Evolutionary conservation across 371 early-diverging fungal genomes (phyloP).

Genomic region (Rhizopus delemar): DNA sequence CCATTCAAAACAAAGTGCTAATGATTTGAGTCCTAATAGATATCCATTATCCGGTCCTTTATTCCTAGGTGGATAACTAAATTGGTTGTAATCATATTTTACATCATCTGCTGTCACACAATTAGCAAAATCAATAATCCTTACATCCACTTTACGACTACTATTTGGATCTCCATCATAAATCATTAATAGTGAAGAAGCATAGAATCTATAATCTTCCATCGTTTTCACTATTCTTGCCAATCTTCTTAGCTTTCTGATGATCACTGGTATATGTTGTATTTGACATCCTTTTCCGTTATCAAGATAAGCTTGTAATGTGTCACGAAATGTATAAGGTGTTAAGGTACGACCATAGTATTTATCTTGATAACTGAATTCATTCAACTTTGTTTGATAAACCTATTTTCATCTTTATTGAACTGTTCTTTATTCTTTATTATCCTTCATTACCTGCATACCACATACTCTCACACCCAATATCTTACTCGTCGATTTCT

Average conservation of each 20-base stretch:
- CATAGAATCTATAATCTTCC: slow-evolving; percentile 87
- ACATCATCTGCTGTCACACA: slow-evolving; percentile 55
- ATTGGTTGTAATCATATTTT: slow-evolving; percentile 25
- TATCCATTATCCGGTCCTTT: slow-evolving; percentile 75
- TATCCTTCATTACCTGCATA: slow-evolving; percentile 78
- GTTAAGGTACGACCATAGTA: slow-evolving; percentile 90
- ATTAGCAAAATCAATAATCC: slow-evolving; percentile 95
- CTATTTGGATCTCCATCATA: slow-evolving; percentile 42
- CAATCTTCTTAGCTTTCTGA: slow-evolving; percentile 72
- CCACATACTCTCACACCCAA: slow-evolving; percentile 96
- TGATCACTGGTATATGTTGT: slow-evolving; percentile 78
- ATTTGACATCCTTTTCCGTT: slow-evolving; percentile 74
- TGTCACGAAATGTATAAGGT: slow-evolving; percentile 71
- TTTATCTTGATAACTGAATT: slow-evolving; percentile 84
- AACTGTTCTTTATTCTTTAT: neutral
- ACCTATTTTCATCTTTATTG: slow-evolving; percentile 48
- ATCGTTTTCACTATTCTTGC: slow-evolving; percentile 72
- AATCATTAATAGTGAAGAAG: slow-evolving; percentile 74
- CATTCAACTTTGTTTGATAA: slow-evolving; percentile 71
- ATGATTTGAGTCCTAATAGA: slow-evolving; percentile 69
- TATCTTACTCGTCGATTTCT: slow-evolving; percentile 83
- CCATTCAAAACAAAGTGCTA: slow-evolving; percentile 68
- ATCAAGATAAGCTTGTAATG: slow-evolving; percentile 83
- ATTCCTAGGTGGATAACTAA: slow-evolving; percentile 71
- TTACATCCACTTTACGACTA: slow-evolving; percentile 64